Conservation (phyloP, 148 eudicot species). For the Cornus florida region DNA sequence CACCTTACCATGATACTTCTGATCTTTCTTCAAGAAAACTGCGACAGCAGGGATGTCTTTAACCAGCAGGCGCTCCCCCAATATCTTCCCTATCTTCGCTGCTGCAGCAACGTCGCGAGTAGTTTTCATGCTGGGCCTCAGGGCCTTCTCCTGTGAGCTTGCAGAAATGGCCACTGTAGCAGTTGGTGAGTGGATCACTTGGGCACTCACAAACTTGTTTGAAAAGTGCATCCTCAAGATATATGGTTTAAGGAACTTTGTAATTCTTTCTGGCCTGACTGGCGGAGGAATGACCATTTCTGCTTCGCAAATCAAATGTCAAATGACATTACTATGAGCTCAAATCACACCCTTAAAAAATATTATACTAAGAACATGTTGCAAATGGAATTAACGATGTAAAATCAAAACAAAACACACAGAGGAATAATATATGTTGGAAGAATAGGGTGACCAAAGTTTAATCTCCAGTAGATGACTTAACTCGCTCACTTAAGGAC, state of each 20-base stretch:
- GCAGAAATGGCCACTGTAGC: constrained; percentile 87
- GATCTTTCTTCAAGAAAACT: constrained; percentile 64
- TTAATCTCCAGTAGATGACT: neutral
- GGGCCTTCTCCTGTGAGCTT: constrained; percentile 83
- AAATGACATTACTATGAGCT: neutral
- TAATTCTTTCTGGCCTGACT: constrained; percentile 59
- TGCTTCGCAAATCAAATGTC: constrained; percentile 9
- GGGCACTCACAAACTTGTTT: constrained; percentile 81
- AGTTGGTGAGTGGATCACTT: constrained; percentile 87
- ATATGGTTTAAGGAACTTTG: constrained; percentile 79
- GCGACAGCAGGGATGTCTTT: constrained; percentile 76
- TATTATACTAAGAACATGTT: neutral
- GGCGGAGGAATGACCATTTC: constrained; percentile 88
- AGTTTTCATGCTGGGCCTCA: constrained; percentile 62
- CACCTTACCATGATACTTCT: constrained; percentile 92
- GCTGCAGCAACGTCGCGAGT: constrained; percentile 87
- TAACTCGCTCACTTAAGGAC: neutral
- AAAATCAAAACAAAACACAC: too few species aligned
- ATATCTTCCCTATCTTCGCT: constrained; percentile 81
- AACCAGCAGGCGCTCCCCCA: constrained; percentile 70
- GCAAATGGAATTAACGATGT: neutral
- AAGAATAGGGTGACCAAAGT: neutral
- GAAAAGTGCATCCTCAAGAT: constrained; percentile 84
- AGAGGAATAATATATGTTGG: neutral
- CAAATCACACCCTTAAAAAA: neutral